A percentile compares a stretch with the other conserved stretches of the same genome.
Conservation (phyloP, 106 monocot species). For the Acorus calamus region DNA sequence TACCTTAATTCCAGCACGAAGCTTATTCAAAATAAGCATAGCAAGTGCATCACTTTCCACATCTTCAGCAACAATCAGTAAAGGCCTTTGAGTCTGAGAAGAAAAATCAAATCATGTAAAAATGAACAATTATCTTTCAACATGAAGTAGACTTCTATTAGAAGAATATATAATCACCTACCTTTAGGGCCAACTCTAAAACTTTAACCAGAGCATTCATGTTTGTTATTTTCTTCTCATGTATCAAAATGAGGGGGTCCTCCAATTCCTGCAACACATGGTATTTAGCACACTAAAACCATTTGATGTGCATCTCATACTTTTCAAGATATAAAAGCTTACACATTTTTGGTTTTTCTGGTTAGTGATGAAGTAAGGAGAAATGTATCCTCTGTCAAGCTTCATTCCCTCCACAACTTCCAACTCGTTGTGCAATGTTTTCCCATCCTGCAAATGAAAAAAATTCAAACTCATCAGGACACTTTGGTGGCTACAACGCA, state of each 20-base stretch:
- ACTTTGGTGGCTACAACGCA: no score
- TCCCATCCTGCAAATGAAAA: conserved; percentile 18
- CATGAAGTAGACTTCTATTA: not conserved
- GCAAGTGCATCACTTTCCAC: conserved; percentile 15
- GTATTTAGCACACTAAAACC: not conserved
- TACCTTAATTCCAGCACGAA: not conserved
- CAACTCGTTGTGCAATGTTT: conserved; percentile 29
- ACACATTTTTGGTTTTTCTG: conserved; percentile 35
- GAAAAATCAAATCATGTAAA: not conserved
- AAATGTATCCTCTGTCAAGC: conserved; percentile 25
- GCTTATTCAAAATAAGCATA: not conserved
- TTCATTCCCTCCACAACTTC: conserved; percentile 39
- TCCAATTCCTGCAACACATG: conserved; percentile 23
- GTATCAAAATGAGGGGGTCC: conserved; percentile 25
- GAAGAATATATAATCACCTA: not conserved
- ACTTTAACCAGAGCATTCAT: conserved; percentile 27
- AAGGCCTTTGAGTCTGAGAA: not conserved
- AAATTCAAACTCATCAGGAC: no score
- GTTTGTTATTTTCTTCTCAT: conserved; percentile 26
- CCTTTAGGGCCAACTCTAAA: conserved; percentile 28
- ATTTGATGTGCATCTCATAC: not conserved
- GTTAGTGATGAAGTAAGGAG: conserved; percentile 30
- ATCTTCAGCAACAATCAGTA: conserved; percentile 12
- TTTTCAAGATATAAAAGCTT: not conserved
- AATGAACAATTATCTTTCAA: no score